Base-by-base conservation (phyloP, 495 filamentous ascomycete genomes). In the Thermochaetoides thermophila region DNA sequence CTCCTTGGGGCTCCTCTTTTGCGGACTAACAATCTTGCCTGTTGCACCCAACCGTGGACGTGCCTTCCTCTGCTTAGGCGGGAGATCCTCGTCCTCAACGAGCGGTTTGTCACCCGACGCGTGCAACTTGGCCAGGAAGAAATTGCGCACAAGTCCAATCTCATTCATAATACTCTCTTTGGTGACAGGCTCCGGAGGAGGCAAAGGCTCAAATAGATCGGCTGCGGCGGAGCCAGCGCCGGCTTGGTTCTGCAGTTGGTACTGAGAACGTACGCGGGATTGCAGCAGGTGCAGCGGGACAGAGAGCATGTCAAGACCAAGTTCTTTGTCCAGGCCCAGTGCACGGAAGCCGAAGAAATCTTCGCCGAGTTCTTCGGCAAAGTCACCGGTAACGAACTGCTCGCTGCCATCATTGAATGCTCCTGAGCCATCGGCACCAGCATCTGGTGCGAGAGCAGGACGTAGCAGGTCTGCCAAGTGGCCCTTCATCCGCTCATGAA, bases 281-380 rank as follows among this genome's bases (percentile, higher is more conserved):
- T 95, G 87, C 12, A 99, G 68, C 13, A 99, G 71, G 63, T 99
- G 89, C 14, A 99, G 66, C 13, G 89, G 89, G 20, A 99, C 89
- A 22, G 81, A 86, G 27, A 95, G 68, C 28, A 78, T 76, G 13
- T 81, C 74, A 34, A 86, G 65, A 10, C 84, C 83, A 49, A 95
- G 76, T 49, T 97, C 89, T 37, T 71, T 75, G 46, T 92, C 87
- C 18, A 97, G 66, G 12, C 89, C 89, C 21, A 96, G 68, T 42
- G 92, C 87, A 53, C 86, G 87, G 69, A 99, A 95, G 7, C 89
- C 89, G 43, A 99, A 96, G 69, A 94, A 99, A 59, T 99, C 89
- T 57, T 95, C 89, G 38, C 83, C 86, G 19, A 96, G 78, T 45
- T 96, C 89, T 57, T 93, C 89, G 1, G 89, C 89, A 52, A 95